These are phyloP conservation scores for Echria macrotheca DNA, from an alignment of 495 filamentous ascomycete species.

Conservation along the genomic window DNA sequence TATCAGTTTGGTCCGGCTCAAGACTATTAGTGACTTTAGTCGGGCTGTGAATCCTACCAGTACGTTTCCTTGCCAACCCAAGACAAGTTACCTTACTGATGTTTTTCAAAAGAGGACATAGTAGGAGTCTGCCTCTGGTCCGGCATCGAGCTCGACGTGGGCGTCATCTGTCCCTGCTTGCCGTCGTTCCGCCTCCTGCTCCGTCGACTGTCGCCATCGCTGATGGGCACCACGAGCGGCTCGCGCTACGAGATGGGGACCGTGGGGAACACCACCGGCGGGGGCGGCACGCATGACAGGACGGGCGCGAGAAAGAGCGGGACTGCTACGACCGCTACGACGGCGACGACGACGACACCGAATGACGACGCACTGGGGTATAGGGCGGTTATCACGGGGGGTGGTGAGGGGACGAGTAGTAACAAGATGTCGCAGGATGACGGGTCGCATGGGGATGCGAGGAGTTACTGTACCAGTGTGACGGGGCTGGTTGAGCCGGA, in stretches of 20 bases:
- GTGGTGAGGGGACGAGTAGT: neutral
- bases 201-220: neutral
- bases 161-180: constrained; percentile 9
- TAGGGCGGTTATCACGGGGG: neutral
- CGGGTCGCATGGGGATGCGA: neutral
- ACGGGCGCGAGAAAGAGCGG: neutral
- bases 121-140: constrained; percentile 25
- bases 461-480: neutral
- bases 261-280: neutral
- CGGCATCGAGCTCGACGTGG: constrained; percentile 3
- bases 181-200: constrained; percentile 3
- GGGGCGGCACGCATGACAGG: too few species aligned
- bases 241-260: constrained; percentile 6
- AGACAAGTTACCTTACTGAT: too few species aligned
- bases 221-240: neutral
- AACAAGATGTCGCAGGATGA: neutral
- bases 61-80: constrained; percentile 7
- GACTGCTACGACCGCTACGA: neutral
- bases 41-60: constrained; percentile 23
- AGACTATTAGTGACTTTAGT: constrained; percentile 26
- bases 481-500: constrained; percentile 1
- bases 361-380: too few species aligned
- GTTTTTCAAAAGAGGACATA: constrained; percentile 28
- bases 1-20: constrained; percentile 27
- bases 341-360: too few species aligned